Base-by-base conservation (phyloP, 108 stramenopile species). In the Aurantiochytrium sp. region DNA sequence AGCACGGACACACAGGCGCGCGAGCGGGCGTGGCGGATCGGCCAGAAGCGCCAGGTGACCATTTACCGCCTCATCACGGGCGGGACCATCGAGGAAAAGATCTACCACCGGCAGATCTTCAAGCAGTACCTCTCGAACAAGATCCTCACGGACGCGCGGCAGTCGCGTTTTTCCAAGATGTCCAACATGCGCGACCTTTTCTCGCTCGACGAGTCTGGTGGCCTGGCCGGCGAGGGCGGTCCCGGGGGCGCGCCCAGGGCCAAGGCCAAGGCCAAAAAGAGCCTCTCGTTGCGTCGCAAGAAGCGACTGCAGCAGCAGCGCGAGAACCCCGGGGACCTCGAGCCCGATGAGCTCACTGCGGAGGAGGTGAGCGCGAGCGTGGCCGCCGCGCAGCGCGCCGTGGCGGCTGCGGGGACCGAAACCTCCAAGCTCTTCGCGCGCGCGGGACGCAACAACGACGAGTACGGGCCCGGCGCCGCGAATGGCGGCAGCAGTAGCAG, bases 21-120 rank as follows among this genome's bases (percentile, higher is more conserved):
- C 36, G 99, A 98, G 90, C 92, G 99, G 68, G 94, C 97, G 21
- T 98, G 97, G 96, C 91, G 99, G 36, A 94, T 98, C 81, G 96
- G 96, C 36, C 96, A 96, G 73, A 91, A 55, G 48, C 85, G 89
- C 37, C 89, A 91, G 24, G 96, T 96, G n/a, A 94, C 93, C 2
- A 92, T 96, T 19, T 96, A 95, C 89, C 91, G 96, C 4, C 87
- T 97, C 10, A 92, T 96, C n/a, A 93, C 95, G 42, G 91, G 91
- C 3, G 96, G 96, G 24, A 95, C 96, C 21, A 96, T 97, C 59
- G 96, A 97, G 91, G 96, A 97, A 89, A 98, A 97, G 90, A 97
- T 99, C 22, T 98, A 98, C 90, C 98, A 99, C 85, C 91, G 99
- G 5, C 99, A 99, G 85, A 98, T 99, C 55, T 98, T 98, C 93